Percentiles rank a stretch among this genome's conserved stretches.
Conservation (phyloP, 768 basidiomycete genomes). For the Calocybe cyanea region DNA sequence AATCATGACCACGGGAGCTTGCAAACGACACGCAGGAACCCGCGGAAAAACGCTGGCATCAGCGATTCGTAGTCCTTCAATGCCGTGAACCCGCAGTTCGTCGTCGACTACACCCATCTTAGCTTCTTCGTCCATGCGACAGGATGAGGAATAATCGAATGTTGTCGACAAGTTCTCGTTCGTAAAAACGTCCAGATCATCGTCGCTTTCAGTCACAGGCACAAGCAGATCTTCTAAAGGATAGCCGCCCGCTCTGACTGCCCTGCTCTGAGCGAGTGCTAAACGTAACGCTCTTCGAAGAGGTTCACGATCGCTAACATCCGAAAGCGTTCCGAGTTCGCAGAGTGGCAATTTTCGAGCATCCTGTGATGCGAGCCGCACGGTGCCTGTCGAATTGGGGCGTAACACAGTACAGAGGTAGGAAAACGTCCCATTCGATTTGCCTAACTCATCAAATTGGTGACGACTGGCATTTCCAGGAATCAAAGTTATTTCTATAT, state of each 20-base stretch:
- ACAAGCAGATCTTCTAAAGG: slow-evolving; percentile 21
- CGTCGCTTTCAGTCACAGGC: slow-evolving; percentile 23
- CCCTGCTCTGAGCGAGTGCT: slow-evolving; percentile 15
- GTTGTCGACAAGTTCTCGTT: slow-evolving; percentile 20
- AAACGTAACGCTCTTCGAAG: slow-evolving; percentile 24
- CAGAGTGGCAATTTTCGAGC: slow-evolving; percentile 23
- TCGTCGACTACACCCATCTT: slow-evolving; percentile 18
- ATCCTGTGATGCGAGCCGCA: slow-evolving; percentile 24
- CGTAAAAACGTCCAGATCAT: slow-evolving; percentile 28
- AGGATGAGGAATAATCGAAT: slow-evolving; percentile 33
- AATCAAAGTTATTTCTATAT: slow-evolving; percentile 34
- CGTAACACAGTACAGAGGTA: slow-evolving; percentile 17
- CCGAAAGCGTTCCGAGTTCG: slow-evolving; percentile 26
- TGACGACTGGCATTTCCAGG: slow-evolving; percentile 13
- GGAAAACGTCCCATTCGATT: slow-evolving; percentile 21
- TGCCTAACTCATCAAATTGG: slow-evolving; percentile 11
- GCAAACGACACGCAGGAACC: slow-evolving; percentile 13
- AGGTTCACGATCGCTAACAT: slow-evolving; percentile 20
- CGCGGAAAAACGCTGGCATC: slow-evolving; percentile 19
- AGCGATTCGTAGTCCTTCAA: slow-evolving; percentile 16
- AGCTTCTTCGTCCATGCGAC: slow-evolving; percentile 29
- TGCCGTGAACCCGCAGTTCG: slow-evolving; percentile 19
- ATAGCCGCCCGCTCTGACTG: slow-evolving; percentile 22
- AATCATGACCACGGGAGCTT: slow-evolving; percentile 13
- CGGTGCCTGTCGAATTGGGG: slow-evolving; percentile 18